Base-by-base conservation (phyloP, 2,329 filamentous ascomycete genomes). In the Venturia oleaginea region DNA sequence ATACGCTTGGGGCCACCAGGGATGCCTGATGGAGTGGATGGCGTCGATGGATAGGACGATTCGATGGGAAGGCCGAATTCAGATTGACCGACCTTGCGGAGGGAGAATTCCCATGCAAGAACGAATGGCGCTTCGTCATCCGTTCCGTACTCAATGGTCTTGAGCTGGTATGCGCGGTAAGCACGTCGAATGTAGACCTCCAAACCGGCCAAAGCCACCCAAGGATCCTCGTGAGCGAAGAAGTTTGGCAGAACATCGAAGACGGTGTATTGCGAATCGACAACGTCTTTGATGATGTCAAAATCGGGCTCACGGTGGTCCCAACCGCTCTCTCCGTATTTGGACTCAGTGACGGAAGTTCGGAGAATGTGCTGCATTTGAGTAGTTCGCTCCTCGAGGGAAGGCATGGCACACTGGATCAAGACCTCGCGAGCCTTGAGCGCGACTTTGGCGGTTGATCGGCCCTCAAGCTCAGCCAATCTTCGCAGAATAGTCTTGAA, bases 351-450 rank as follows among this genome's bases (percentile, higher is more conserved):
- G 27, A 99, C 94, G 0, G 94, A 93, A 32, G 93, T 96, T 66
- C 92, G 90, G 64, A 99, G 83, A 68, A 99, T 99, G 77, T 97
- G 93, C 81, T 97, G 94, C 93, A 99, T 97, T 80, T 99, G 94
- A 7, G 89, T 85, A 32, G 90, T 90, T 70, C 94, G 88, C 83
- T 99, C 94, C 77, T 97, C 94, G 24, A 99, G 82, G 3, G 94
- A 99, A 22, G 94, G 94, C 75, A 99, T 84, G 63, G 94, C 92
- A 74, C 92, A 97, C 78, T 97, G 94, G 68, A 99, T 99, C 72
- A 99, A 87, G 62, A 97, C 88, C 80, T 99, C 94, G 74, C 94
- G 90, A 57, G 94, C 93, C 83, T 99, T 99, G 69, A 99, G 84
- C 0, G 93, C 91, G 51, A 99, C 93, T 86, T 97, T 99, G 69